These are phyloP conservation scores for Cladosporium sp. DNA, from an alignment of 2,329 filamentous ascomycete genomes.

Conservation along the genomic window DNA sequence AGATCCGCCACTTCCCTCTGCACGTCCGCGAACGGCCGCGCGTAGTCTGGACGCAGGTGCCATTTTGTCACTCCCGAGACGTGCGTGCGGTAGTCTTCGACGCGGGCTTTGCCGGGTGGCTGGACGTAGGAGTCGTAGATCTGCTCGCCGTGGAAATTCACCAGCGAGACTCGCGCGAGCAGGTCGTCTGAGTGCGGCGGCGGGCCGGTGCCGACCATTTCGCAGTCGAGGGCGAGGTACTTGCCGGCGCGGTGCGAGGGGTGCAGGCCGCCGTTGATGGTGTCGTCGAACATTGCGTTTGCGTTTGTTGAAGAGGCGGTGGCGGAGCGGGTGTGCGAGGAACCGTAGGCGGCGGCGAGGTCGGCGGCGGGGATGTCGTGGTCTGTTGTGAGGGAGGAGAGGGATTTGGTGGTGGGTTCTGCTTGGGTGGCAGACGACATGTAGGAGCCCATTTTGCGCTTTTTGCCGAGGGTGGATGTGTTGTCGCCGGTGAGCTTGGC, in stretches of 20 bases:
- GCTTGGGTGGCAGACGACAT: conserved; percentile 31
- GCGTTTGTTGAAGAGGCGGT: conserved; percentile 56
- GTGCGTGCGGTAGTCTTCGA: conserved; percentile 87
- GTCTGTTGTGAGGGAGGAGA: conserved; percentile 44
- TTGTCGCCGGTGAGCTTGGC: conserved; percentile 24
- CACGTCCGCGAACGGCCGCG: conserved; percentile 69
- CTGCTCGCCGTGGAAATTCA: conserved; percentile 91
- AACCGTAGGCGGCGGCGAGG: conserved; percentile 63
- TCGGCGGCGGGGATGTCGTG: conserved; percentile 58
- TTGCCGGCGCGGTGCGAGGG: conserved; percentile 72
- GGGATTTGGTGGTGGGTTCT: conserved; percentile 50
- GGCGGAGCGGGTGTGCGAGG: conserved; percentile 61
- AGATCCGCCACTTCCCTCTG: conserved; percentile 71
- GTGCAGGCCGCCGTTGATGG: conserved; percentile 48
- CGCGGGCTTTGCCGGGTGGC: conserved; percentile 58
- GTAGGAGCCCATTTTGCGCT: conserved; percentile 56
- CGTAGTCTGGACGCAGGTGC: conserved; percentile 62
- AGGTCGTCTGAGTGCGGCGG: conserved; percentile 67
- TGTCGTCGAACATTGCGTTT: conserved; percentile 47
- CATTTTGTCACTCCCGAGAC: conserved; percentile 79
- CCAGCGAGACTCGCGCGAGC: conserved; percentile 83
- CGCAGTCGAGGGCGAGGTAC: conserved; percentile 92
- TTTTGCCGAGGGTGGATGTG: conserved; percentile 14
- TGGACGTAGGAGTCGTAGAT: conserved; percentile 92
- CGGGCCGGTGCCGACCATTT: conserved; percentile 89